Evolutionary conservation across 768 basidiomycete species (phyloP).

Genomic region (Strobilomyces dryophilus): DNA sequence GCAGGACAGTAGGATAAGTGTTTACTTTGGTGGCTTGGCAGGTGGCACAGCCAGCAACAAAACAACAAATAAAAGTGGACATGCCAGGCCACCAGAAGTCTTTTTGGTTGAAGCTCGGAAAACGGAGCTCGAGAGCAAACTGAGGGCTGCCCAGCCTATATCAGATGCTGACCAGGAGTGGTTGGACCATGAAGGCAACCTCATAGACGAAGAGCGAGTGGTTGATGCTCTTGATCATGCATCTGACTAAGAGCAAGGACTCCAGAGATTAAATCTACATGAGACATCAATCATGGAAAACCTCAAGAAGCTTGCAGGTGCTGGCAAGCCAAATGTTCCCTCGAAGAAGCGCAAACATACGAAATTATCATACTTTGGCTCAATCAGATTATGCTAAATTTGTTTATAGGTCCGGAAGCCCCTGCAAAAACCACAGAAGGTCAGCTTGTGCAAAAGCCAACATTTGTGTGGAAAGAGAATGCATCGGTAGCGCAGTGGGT

Average conservation of each 20-base stretch:
- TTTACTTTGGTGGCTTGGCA: too few relatives aligned
- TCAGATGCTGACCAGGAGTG: background rate
- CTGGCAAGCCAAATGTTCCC: background rate
- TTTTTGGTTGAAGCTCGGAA: background rate
- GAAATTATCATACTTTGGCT: too few relatives aligned
- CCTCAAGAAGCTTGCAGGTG: too few relatives aligned
- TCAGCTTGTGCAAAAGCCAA: too few relatives aligned
- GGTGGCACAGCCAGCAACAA: too few relatives aligned
- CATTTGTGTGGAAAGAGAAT: constrained; percentile 12
- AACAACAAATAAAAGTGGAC: too few relatives aligned
- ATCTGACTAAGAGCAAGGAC: background rate
- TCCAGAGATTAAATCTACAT: background rate
- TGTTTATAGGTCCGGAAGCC: too few relatives aligned
- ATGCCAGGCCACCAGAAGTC: too few relatives aligned
- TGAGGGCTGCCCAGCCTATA: background rate
- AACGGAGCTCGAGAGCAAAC: background rate
- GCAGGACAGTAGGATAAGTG: too few relatives aligned
- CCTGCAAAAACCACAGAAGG: too few relatives aligned
- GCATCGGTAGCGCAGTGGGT: constrained; percentile 33
- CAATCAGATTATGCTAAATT: too few relatives aligned
- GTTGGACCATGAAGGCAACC: background rate
- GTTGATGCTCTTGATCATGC: background rate
- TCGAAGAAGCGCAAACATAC: background rate
- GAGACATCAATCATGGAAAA: background rate
- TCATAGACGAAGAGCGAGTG: background rate